These are phyloP conservation scores for Cercospora sp. DNA, from an alignment of 2,329 filamentous ascomycete genomes.

Conservation along the genomic window DNA sequence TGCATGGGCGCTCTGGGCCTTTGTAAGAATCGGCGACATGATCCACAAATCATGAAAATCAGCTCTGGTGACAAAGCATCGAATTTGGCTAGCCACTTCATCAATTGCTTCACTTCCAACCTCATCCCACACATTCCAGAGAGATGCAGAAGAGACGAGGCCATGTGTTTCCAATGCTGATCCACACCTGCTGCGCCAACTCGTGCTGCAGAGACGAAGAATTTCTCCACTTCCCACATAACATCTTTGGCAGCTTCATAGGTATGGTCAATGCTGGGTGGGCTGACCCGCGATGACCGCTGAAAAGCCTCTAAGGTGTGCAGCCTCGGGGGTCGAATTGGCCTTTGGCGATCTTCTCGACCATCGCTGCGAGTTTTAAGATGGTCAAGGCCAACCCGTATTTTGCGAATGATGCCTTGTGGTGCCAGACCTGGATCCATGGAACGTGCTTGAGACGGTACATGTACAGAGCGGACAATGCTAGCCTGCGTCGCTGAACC, in stretches of 20 bases:
- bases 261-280: background rate
- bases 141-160: background rate
- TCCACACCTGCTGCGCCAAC: background rate
- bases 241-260: background rate
- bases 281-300: background rate
- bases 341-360: background rate
- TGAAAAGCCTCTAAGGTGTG: background rate
- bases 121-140: background rate
- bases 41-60: conserved; percentile 3
- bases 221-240: background rate
- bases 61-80: background rate
- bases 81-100: background rate
- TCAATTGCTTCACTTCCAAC: background rate
- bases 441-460: background rate
- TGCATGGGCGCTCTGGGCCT: background rate
- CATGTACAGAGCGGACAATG: background rate
- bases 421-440: background rate
- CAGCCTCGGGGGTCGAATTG: background rate
- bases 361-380: background rate
- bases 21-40: background rate
- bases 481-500: background rate
- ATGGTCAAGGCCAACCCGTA: background rate
- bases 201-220: background rate
- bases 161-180: background rate
- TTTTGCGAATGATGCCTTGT: background rate